Base-by-base conservation (phyloP, 2,329 filamentous ascomycete species). In the Neonectria ditissima region DNA sequence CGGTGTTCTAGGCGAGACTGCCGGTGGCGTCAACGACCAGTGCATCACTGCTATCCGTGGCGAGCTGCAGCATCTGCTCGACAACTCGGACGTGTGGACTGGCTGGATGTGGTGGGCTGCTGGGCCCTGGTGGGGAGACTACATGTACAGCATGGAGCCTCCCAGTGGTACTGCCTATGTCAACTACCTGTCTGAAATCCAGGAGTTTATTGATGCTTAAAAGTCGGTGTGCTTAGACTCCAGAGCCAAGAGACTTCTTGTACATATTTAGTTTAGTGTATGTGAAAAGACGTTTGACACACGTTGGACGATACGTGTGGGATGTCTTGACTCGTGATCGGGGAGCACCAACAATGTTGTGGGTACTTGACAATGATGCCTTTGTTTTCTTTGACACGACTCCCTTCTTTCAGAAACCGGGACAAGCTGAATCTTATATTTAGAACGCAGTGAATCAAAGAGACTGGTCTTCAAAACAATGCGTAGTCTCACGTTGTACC, bases 101-200 rank as follows among this genome's bases (percentile, higher is more conserved):
- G 86, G 86, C 13, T 85, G 82, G 64, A 70, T 86, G 30, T 88
- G 85, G 84, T 89, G 86, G 86, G 78, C 81, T 22, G 85, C 81
- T 34, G 87, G 87, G 0, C 86, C 86, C 22, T 88, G 86, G 86
- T 89, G 87, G 87, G 81, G 75, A 9, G 73, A 80, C 65, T 85
- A 85, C 77, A 81, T 83, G 65, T 84, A 75, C 71, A 77, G 71
- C 69, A 82, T 84, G 65, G 83, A 85, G 76, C 80, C 82, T 11
- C 78, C 81, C 8, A 77, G 69, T 11, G 81, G 82, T 9, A 76
- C 73, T 4, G 80, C 69, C 0, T 83, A 83, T 66, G 55, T 47
- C 10, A 57, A 65, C 53, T 71, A 65, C 48, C 34, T 62, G 28
- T 54, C 59, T 13, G 28, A 64, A 26, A 32, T 70, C 30, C 30